Evolutionary conservation across 129 eudicot species (phyloP).

Genomic region (Helianthus tuberosus): DNA sequence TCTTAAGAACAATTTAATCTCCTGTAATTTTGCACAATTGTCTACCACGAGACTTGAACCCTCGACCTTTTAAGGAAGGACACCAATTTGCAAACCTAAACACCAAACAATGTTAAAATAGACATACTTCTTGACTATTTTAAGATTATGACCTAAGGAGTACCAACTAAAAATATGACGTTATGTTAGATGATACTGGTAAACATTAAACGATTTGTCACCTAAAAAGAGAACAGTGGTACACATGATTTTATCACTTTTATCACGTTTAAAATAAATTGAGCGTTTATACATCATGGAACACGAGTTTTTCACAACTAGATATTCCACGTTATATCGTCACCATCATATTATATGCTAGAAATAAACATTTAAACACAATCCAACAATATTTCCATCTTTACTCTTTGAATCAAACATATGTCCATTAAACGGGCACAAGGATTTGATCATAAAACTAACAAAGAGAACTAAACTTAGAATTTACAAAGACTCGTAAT

Average conservation of each 20-base stretch:
- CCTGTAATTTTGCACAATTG: too few species aligned
- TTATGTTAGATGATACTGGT: neutral
- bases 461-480: neutral
- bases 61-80: too few species aligned
- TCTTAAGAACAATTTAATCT: too few species aligned
- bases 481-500: slow-evolving; percentile 26
- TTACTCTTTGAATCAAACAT: neutral
- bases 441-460: neutral
- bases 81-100: neutral
- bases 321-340: neutral
- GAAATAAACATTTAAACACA: neutral
- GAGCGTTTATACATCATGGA: neutral
- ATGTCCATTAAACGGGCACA: neutral
- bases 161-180: neutral
- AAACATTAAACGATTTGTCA: neutral
- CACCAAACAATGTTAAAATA: neutral
- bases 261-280: neutral
- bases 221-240: neutral
- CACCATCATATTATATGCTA: neutral
- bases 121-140: neutral
- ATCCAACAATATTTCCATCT: neutral
- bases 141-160: neutral
- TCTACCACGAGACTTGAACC: too few species aligned
- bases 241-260: neutral
- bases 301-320: neutral